Evolutionary conservation across 108 stramenopile genomes (phyloP), one percentile per base, ranked within the genome.

Genomic region (Chaetoceros tenuissimus): DNA sequence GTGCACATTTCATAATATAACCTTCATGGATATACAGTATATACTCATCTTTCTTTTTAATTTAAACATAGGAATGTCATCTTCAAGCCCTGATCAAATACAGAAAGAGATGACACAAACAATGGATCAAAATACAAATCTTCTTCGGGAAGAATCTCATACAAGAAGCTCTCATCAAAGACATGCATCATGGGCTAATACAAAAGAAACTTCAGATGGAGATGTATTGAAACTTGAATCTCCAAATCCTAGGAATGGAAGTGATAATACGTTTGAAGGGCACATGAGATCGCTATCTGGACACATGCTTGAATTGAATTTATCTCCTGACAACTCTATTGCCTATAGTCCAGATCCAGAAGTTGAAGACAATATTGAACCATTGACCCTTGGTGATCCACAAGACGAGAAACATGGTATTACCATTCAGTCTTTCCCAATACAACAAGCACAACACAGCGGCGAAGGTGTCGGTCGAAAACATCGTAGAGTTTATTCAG

Each of bases 401-500:
- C 7, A 7, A 5, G 7, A 49, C 7, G 48, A 21, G 22, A 18
- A 21, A 5, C 7, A 7, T 49, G 13, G 13, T 7, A 18, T n/a
- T 7, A 7, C 18, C 23, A 18, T 7, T n/a, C 48, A 24, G 19
- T 7, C 5, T 49, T 49, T 24, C n/a, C 7, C 22, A n/a, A 21
- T n/a, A 5, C 18, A 21, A 16, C 48, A 7, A 5, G 7, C 48
- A 16, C 48, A 21, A 24, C 13, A 49, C 5, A 28, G 24, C 0
- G 5, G 18, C 7, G 24, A 22, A 24, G 29, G 25, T 27, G 30
- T 48, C 18, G 54, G 48, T 49, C 66, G 67, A 21, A 89, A 89
- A 46, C 87, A 89, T 46, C 79, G 82, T 21, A 71, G 87, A 3
- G 79, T 28, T 0, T 67, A 66, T 53, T 89, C 87, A 21, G 82